phyloP scores from a whole-genome alignment of 441 rosid species.

The Gossypium trilobum region DNA sequence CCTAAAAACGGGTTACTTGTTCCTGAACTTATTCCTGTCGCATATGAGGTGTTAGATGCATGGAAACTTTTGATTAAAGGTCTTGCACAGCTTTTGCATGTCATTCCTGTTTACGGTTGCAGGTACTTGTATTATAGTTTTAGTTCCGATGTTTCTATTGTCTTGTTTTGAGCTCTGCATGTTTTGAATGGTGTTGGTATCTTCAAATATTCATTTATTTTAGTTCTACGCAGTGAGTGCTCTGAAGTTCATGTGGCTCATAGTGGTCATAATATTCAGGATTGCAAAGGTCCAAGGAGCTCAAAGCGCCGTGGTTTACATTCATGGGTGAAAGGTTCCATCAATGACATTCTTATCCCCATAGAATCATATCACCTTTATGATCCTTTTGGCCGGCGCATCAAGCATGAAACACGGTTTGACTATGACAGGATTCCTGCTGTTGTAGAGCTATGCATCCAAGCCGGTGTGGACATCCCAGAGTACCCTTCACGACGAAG shows the following conservation, averaged over 20 bases:
- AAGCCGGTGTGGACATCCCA: conserved; percentile 60
- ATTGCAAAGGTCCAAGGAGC: conserved; percentile 37
- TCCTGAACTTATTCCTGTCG: conserved; percentile 65
- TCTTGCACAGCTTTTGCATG: conserved; percentile 63
- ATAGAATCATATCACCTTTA: conserved; percentile 56
- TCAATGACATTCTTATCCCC: conserved; percentile 48
- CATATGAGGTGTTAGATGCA: conserved; percentile 57
- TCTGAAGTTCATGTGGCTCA: conserved; percentile 50
- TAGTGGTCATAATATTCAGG: conserved; percentile 42
- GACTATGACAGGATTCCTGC: conserved; percentile 61
- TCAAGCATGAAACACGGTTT: conserved; percentile 55
- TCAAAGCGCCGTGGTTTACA: conserved; percentile 42
- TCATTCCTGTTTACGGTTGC: conserved; percentile 71
- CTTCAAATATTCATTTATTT: conserved; percentile 9
- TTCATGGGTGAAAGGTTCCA: conserved; percentile 51
- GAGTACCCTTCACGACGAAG: conserved; percentile 80
- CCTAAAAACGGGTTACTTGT: conserved; percentile 79
- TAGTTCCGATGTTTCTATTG: not conserved
- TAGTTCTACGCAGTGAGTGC: conserved; percentile 42
- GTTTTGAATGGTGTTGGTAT: not conserved
- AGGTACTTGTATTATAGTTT: conserved; percentile 28
- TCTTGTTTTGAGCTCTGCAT: not conserved
- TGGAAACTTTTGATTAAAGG: conserved; percentile 80
- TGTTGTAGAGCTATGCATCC: conserved; percentile 60
- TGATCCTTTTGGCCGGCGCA: conserved; percentile 55